phyloP scores from a whole-genome alignment of 192 early-diverging fungal genomes.

The Spizellomyces punctatus region DNA sequence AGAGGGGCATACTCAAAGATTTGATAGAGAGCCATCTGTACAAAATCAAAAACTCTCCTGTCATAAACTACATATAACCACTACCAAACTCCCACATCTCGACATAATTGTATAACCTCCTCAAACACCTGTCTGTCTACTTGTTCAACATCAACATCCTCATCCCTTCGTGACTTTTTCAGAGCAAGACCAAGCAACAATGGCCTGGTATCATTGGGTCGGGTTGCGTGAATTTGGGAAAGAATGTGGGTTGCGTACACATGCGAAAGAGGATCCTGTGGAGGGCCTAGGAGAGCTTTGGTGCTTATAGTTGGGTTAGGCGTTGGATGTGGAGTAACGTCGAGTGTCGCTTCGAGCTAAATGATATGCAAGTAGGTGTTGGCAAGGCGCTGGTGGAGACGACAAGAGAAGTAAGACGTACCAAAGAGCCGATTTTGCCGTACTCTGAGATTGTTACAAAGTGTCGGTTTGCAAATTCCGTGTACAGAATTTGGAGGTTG shows the following conservation, averaged over 20 bases:
- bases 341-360: constrained; percentile 22
- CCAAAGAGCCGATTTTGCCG: constrained; percentile 18
- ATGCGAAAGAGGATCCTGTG: constrained; percentile 15
- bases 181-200: constrained; percentile 16
- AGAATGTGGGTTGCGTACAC: constrained; percentile 28
- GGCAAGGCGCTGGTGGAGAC: too few species aligned
- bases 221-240: constrained; percentile 10
- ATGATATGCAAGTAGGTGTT: neutral
- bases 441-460: constrained; percentile 21
- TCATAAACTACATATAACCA: neutral
- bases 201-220: constrained; percentile 16
- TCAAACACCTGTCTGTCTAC: neutral
- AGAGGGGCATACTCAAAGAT: too few species aligned
- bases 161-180: constrained; percentile 1
- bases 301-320: constrained; percentile 7
- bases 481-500: constrained; percentile 16
- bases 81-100: constrained; percentile 19
- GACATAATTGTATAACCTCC: constrained; percentile 4
- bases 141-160: constrained; percentile 4
- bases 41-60: too few species aligned
- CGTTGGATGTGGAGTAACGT: neutral
- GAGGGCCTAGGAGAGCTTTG: constrained; percentile 23
- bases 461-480: constrained; percentile 20
- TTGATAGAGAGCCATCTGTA: too few species aligned
- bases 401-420: neutral